A percentile compares a stretch with the other conserved stretches of the same genome.
Conservation (phyloP, 345 rosid genomes). For the Eucalyptus paniculata region DNA sequence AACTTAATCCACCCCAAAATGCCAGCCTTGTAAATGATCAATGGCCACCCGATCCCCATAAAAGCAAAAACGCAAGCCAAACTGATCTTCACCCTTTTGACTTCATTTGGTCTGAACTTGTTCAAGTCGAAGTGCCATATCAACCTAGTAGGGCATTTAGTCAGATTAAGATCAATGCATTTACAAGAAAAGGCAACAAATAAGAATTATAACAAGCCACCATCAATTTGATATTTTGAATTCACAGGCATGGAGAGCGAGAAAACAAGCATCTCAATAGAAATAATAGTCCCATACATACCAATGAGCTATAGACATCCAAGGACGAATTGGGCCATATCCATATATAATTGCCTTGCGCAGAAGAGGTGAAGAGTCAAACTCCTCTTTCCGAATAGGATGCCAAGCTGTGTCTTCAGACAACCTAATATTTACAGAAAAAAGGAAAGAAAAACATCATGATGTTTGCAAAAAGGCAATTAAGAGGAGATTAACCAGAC, state of each 20-base stretch:
- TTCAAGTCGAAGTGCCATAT: conserved; percentile 69
- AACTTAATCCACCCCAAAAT: conserved; percentile 83
- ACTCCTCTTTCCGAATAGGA: conserved; percentile 64
- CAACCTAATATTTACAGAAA: conserved; percentile 25
- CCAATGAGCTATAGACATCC: conserved; percentile 98
- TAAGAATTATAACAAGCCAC: not conserved
- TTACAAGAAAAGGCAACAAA: not conserved
- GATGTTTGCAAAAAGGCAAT: not conserved
- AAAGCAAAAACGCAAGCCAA: conserved; percentile 92
- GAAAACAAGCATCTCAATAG: not conserved
- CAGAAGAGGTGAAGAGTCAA: conserved; percentile 42
- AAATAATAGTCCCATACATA: not conserved
- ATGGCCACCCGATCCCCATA: conserved; percentile 93
- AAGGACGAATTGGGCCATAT: conserved; percentile 89
- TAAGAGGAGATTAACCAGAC: not conserved
- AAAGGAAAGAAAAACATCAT: not conserved
- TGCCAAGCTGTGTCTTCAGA: conserved; percentile 93
- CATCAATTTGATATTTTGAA: not conserved
- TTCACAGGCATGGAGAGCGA: not conserved
- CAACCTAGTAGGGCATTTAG: conserved; percentile 33
- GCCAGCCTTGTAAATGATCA: conserved; percentile 71
- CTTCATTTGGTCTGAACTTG: conserved; percentile 82
- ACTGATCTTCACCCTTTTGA: conserved; percentile 80
- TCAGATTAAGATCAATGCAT: not conserved
- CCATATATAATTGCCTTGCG: conserved; percentile 71